These are phyloP conservation scores for Acanthochlamys bracteata DNA, from an alignment of 106 monocot species.

Conservation along the genomic window DNA sequence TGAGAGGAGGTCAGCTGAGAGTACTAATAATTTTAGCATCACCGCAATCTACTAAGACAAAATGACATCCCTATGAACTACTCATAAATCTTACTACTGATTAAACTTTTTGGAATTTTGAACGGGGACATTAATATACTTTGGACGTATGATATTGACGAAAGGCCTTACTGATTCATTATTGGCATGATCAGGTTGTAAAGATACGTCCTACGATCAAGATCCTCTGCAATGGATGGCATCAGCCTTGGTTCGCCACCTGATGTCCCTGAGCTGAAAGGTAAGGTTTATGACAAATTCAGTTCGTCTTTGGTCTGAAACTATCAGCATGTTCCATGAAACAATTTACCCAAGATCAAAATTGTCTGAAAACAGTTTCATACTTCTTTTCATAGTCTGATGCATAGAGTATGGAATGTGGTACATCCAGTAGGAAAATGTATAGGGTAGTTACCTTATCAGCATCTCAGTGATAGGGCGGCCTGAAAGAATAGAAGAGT, in stretches of 20 bases:
- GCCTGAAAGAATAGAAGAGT: slow-evolving; percentile 8
- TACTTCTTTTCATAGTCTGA: not conserved
- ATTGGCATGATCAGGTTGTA: slow-evolving; percentile 7
- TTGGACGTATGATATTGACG: too few relatives aligned
- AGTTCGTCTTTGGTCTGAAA: not conserved
- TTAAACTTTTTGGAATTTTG: too few relatives aligned
- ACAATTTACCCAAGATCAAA: too few relatives aligned
- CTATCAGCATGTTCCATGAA: too few relatives aligned
- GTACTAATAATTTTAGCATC: too few relatives aligned
- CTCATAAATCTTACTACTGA: too few relatives aligned
- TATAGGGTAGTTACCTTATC: not conserved
- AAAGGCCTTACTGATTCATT: slow-evolving; percentile 4
- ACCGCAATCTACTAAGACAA: too few relatives aligned
- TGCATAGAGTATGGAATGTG: too few relatives aligned
- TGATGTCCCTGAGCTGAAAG: slow-evolving; percentile 17
- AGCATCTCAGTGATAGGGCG: slow-evolving; percentile 5
- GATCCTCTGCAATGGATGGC: slow-evolving; percentile 14
- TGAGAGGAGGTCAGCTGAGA: too few relatives aligned
- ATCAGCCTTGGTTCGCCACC: slow-evolving; percentile 16
- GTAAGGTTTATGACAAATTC: not conserved
- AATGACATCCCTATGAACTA: too few relatives aligned
- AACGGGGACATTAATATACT: too few relatives aligned
- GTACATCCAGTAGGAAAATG: not conserved
- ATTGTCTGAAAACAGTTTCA: too few relatives aligned
- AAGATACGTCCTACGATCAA: not conserved